phyloP scores from a whole-genome alignment of 2,329 filamentous ascomycete species.

The Chaetoscypha palmicola region DNA sequence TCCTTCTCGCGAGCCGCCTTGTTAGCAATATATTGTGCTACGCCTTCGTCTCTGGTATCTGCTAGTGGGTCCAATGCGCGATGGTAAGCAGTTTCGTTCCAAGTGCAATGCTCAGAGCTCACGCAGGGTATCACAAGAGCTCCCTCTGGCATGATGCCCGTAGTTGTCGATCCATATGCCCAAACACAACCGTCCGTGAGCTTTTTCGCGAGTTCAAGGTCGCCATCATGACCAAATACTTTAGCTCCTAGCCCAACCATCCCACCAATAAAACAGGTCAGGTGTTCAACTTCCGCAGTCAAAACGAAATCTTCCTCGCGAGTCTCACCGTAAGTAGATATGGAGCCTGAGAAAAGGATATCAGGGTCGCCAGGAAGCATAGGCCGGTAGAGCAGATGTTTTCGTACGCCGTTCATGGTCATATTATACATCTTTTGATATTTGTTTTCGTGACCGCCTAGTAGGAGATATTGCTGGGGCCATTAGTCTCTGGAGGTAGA shows the following conservation, averaged over 20 bases:
- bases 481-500: no score
- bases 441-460: constrained; percentile 66
- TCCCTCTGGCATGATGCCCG: constrained; percentile 60
- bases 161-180: constrained; percentile 55
- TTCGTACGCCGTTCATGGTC: constrained; percentile 59
- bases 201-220: constrained; percentile 56
- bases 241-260: constrained; percentile 62
- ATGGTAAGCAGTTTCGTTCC: constrained; percentile 28
- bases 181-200: constrained; percentile 64
- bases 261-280: constrained; percentile 63
- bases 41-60: constrained; percentile 37
- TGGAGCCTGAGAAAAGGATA: constrained; percentile 65
- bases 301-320: constrained; percentile 36
- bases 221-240: constrained; percentile 50
- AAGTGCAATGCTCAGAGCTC: constrained; percentile 22
- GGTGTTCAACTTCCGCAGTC: constrained; percentile 39
- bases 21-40: constrained; percentile 36
- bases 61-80: constrained; percentile 32
- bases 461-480: constrained; percentile 62
- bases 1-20: constrained; percentile 35
- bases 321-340: constrained; percentile 40
- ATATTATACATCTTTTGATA: constrained; percentile 68
- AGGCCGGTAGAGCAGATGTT: constrained; percentile 70
- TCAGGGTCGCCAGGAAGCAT: constrained; percentile 61
- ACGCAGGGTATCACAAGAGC: constrained; percentile 43